phyloP scores from a whole-genome alignment of 768 basidiomycete species.

The Psilocybe sp. region DNA sequence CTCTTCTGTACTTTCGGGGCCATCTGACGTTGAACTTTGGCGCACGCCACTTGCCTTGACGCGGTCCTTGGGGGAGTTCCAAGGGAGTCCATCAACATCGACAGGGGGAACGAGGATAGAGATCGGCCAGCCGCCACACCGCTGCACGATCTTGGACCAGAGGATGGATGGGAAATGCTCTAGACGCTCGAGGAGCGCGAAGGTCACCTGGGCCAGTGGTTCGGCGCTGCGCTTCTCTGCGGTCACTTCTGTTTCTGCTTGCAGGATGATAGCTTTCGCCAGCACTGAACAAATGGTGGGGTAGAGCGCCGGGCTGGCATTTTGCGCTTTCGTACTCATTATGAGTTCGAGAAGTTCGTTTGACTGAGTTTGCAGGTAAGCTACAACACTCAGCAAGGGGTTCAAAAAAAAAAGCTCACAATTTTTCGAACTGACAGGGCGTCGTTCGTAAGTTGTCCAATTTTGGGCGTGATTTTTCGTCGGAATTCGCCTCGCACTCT shows the following conservation, averaged over 20 bases:
- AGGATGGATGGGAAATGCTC: constrained; percentile 72
- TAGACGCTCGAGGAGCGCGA: constrained; percentile 60
- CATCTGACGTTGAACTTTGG: constrained; percentile 31
- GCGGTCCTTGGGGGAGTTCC: constrained; percentile 36
- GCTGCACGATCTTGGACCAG: constrained; percentile 82
- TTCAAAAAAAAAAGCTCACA: constrained; percentile 40
- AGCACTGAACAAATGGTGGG: constrained; percentile 82
- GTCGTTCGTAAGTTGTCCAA: constrained; percentile 85
- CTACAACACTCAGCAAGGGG: not conserved
- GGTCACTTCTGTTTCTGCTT: constrained; percentile 91
- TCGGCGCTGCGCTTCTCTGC: constrained; percentile 83
- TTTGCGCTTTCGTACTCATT: constrained; percentile 30
- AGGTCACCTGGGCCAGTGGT: constrained; percentile 77
- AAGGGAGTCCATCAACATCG: constrained; percentile 48
- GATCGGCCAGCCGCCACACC: constrained; percentile 85
- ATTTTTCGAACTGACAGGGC: constrained; percentile 56
- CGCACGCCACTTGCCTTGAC: constrained; percentile 59
- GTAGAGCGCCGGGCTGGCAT: constrained; percentile 47
- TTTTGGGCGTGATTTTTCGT: constrained; percentile 80
- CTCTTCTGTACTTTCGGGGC: constrained; percentile 56
- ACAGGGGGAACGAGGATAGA: constrained; percentile 56
- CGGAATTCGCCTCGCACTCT: constrained; percentile 61
- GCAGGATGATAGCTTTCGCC: constrained; percentile 81
- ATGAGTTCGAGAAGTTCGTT: constrained; percentile 37
- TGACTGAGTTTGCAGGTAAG: not conserved